Evolutionary conservation across 1,284 basidiomycete genomes (phyloP).

Genomic region (Leccinum brunneo-olivaceum): DNA sequence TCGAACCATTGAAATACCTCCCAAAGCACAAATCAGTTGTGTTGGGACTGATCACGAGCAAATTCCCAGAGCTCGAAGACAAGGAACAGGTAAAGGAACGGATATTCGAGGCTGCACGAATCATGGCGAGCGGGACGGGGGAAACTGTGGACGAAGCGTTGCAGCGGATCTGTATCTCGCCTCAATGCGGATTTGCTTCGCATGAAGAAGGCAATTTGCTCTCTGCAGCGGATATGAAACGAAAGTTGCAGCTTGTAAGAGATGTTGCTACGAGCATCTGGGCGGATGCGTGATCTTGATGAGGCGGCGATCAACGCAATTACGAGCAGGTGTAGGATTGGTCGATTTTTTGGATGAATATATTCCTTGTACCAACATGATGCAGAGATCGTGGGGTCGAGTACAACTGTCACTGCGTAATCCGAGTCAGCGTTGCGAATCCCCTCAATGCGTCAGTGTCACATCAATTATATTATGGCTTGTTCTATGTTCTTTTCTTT

Average conservation of each 20-base stretch:
- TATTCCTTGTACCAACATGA: no score
- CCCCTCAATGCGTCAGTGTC: no score
- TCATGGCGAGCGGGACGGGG: constrained; percentile 46
- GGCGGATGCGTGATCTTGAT: constrained; percentile 20
- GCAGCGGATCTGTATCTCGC: constrained; percentile 60
- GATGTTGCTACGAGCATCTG: constrained; percentile 22
- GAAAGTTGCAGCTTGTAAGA: constrained; percentile 21
- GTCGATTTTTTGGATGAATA: no score
- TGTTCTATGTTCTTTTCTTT: no score
- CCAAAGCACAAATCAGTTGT: constrained; percentile 65
- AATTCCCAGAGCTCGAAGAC: constrained; percentile 62
- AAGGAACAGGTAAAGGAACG: constrained; percentile 51
- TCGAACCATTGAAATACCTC: constrained; percentile 59
- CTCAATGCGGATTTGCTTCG: constrained; percentile 73
- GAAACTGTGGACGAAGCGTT: constrained; percentile 50
- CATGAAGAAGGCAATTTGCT: constrained; percentile 55
- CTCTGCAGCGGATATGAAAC: constrained; percentile 18
- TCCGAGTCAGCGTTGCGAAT: no score
- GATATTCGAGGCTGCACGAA: constrained; percentile 58
- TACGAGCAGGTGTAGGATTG: no score
- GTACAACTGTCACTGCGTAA: no score
- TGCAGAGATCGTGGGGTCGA: no score
- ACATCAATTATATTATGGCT: no score
- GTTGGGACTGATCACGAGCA: constrained; percentile 70
- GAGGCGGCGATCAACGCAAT: no score